Evolutionary conservation across 768 basidiomycete species (phyloP).

Genomic region (Dentipellis fragilis): DNA sequence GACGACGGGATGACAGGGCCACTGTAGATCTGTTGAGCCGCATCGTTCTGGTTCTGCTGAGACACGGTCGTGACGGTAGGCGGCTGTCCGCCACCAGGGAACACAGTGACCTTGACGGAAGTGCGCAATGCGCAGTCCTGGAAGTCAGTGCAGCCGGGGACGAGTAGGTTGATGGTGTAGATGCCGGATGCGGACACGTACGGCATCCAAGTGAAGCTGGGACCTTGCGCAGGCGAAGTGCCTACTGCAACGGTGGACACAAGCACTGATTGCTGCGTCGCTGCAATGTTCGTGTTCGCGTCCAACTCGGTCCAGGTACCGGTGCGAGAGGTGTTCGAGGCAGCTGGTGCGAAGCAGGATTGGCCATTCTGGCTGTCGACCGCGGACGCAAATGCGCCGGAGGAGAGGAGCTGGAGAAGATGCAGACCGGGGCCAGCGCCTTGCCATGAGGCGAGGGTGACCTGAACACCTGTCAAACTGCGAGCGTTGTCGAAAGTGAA

Average conservation of each 20-base stretch:
- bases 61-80: conserved; percentile 64
- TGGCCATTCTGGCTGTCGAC: conserved; percentile 44
- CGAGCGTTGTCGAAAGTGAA: conserved; percentile 64
- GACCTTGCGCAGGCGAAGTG: conserved; percentile 48
- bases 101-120: conserved; percentile 72
- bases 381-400: conserved; percentile 84
- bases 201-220: conserved; percentile 83
- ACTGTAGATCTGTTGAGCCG: conserved; percentile 55
- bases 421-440: conserved; percentile 79
- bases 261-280: conserved; percentile 68
- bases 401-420: conserved; percentile 84
- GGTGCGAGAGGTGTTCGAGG: conserved; percentile 58
- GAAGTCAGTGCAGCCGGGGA: conserved; percentile 79
- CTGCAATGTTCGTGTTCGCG: conserved; percentile 66
- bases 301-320: conserved; percentile 61
- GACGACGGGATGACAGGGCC: conserved; percentile 77
- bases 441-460: conserved; percentile 67
- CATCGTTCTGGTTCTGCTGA: conserved; percentile 61
- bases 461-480: conserved; percentile 81
- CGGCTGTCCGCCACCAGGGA: conserved; percentile 57
- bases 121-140: conserved; percentile 78
- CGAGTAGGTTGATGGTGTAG: conserved; percentile 75
- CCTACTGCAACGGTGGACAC: conserved; percentile 58
- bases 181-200: conserved; percentile 84
- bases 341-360: conserved; percentile 70